Percentiles rank a stretch among this genome's conserved stretches.
Evolutionary conservation across 2,329 filamentous ascomycete species (phyloP).

Genomic region (Rachicladosporium sp.): DNA sequence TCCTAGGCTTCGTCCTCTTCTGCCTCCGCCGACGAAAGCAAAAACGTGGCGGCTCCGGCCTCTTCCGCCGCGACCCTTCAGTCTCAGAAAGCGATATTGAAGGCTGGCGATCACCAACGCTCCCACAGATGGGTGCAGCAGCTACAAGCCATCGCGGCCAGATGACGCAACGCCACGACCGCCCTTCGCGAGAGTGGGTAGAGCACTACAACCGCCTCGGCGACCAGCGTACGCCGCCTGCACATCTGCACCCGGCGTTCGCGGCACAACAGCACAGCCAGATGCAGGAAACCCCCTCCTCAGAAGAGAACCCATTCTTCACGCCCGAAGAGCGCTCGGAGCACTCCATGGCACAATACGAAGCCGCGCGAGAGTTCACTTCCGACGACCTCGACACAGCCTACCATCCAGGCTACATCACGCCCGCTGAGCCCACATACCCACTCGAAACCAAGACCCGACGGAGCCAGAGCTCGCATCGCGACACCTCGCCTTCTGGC

Average conservation of each 20-base stretch:
- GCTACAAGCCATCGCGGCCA: not conserved
- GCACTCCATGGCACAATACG: not conserved
- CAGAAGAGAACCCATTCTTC: constrained; percentile 4
- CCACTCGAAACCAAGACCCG: not conserved
- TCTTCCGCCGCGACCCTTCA: constrained; percentile 1
- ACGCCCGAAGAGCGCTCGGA: not conserved
- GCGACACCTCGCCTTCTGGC: constrained; percentile 1
- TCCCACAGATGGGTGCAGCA: constrained; percentile 4
- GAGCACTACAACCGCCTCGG: constrained; percentile 5
- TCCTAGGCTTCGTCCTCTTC: constrained; percentile 8
- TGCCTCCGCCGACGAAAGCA: constrained; percentile 8
- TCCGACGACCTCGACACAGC: not conserved
- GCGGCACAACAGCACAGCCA: not conserved
- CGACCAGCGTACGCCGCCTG: constrained; percentile 4
- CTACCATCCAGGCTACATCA: constrained; percentile 4
- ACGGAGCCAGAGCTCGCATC: constrained; percentile 3
- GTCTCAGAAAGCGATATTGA: constrained; percentile 4
- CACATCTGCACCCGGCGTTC: constrained; percentile 5
- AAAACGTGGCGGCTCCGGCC: constrained; percentile 1
- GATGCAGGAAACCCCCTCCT: not conserved
- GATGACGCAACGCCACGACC: constrained; percentile 1
- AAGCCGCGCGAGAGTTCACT: not conserved
- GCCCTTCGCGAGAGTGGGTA: constrained; percentile 4
- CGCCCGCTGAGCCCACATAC: not conserved
- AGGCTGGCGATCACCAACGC: constrained; percentile 2